These are phyloP conservation scores for Penicillium canariense DNA, from an alignment of 495 filamentous ascomycete genomes.

Conservation along the genomic window DNA sequence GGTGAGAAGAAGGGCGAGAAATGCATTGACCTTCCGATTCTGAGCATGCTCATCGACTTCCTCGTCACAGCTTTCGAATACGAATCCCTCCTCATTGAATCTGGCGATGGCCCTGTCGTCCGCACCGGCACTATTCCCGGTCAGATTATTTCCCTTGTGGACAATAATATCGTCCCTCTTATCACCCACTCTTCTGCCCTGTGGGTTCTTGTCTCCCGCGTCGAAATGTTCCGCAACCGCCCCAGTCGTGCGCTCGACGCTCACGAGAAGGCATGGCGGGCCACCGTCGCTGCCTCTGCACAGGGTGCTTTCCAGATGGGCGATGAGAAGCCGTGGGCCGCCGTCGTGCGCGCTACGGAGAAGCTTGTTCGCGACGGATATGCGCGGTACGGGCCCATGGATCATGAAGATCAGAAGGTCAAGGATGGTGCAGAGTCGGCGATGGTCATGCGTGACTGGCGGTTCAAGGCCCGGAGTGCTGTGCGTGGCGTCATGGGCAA, in stretches of 20 bases:
- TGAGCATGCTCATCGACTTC: conserved; percentile 70
- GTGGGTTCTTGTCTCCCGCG: conserved; percentile 68
- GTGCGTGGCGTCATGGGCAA: conserved; percentile 77
- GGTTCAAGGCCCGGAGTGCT: conserved; percentile 81
- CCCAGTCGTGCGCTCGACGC: conserved; percentile 72
- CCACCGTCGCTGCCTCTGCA: conserved; percentile 50
- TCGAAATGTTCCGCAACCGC: conserved; percentile 67
- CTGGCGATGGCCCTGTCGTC: conserved; percentile 25
- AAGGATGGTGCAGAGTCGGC: conserved; percentile 33
- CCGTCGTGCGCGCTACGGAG: conserved; percentile 49
- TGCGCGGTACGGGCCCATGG: conserved; percentile 44
- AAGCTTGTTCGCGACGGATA: conserved; percentile 48
- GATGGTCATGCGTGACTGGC: conserved; percentile 63
- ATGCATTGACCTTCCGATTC: conserved; percentile 70
- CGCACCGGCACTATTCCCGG: conserved; percentile 47
- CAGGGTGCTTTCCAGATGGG: conserved; percentile 50
- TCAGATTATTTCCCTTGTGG: conserved; percentile 68
- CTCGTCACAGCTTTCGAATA: conserved; percentile 53
- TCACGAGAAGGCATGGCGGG: conserved; percentile 86
- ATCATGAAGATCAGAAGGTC: conserved; percentile 31
- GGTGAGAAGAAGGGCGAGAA: conserved; percentile 65
- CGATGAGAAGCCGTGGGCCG: conserved; percentile 47
- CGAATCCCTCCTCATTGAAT: conserved; percentile 33
- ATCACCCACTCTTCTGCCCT: conserved; percentile 76
- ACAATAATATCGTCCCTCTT: conserved; percentile 68